phyloP scores from a whole-genome alignment of 2,329 filamentous ascomycete genomes.

The Talaromyces verruculosus region DNA sequence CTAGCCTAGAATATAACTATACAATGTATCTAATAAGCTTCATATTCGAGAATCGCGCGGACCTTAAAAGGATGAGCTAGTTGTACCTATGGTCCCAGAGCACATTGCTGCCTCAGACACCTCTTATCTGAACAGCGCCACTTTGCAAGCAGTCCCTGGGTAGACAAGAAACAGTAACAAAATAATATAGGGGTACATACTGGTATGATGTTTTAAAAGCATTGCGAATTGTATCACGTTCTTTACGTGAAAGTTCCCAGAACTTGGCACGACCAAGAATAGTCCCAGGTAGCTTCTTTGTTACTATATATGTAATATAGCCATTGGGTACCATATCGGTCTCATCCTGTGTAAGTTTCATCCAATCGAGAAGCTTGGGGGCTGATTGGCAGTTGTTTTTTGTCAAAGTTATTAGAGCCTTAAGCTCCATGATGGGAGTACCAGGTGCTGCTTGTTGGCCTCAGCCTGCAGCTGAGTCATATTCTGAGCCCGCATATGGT shows the following conservation, averaged over 20 bases:
- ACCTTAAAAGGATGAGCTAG: too few species aligned
- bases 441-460: not conserved
- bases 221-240: not conserved
- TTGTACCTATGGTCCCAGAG: too few species aligned
- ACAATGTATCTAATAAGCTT: too few species aligned
- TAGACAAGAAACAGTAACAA: not conserved
- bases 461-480: not conserved
- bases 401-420: not conserved
- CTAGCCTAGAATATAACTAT: too few species aligned
- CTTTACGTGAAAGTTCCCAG: not conserved
- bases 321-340: not conserved
- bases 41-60: too few species aligned
- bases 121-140: not conserved
- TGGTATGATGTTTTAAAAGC: not conserved
- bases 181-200: not conserved
- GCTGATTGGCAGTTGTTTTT: not conserved
- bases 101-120: not conserved
- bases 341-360: not conserved
- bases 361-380: not conserved
- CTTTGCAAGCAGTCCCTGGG: not conserved
- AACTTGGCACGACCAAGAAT: not conserved
- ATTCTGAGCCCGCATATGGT: not conserved
- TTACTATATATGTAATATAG: not conserved
- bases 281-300: not conserved
- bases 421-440: not conserved